Conservation (phyloP, 164 flowering plant genomes). For the Chimonanthus praecox region DNA sequence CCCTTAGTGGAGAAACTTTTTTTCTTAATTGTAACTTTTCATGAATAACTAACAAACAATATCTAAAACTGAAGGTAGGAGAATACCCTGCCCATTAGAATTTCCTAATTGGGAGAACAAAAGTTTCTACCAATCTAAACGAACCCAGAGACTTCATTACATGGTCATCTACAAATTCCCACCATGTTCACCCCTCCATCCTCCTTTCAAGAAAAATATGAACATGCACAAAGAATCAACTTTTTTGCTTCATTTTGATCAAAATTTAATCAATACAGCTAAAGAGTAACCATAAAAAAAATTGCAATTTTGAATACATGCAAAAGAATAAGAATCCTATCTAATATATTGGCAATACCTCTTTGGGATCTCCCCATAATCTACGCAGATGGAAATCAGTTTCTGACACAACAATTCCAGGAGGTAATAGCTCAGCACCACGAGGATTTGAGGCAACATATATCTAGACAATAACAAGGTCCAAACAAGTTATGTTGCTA, state of each 20-base stretch:
- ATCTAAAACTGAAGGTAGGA: too few species aligned
- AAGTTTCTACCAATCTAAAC: too few species aligned
- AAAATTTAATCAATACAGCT: neutral
- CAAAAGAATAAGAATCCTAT: neutral
- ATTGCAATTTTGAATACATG: neutral
- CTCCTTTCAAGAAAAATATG: neutral
- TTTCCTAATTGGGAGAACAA: too few species aligned
- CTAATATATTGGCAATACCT: constrained; percentile 33
- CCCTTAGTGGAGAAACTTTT: too few species aligned
- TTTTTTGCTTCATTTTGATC: too few species aligned
- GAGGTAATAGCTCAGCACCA: constrained; percentile 84
- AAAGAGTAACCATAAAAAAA: neutral
- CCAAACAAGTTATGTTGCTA: neutral
- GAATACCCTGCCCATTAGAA: too few species aligned
- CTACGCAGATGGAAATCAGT: constrained; percentile 81
- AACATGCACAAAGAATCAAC: neutral
- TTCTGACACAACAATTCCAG: constrained; percentile 74
- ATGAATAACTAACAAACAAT: too few species aligned
- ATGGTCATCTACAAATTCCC: too few species aligned
- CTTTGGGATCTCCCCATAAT: constrained; percentile 91
- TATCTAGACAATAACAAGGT: constrained; percentile 36
- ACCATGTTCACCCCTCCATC: too few species aligned
- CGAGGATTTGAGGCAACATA: constrained; percentile 79
- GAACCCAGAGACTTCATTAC: too few species aligned
- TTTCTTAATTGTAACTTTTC: too few species aligned